Evolutionary conservation across 805 yeast species (phyloP), one percentile per base, ranked within the genome.

Genomic region (Candida ascalaphidarum): DNA sequence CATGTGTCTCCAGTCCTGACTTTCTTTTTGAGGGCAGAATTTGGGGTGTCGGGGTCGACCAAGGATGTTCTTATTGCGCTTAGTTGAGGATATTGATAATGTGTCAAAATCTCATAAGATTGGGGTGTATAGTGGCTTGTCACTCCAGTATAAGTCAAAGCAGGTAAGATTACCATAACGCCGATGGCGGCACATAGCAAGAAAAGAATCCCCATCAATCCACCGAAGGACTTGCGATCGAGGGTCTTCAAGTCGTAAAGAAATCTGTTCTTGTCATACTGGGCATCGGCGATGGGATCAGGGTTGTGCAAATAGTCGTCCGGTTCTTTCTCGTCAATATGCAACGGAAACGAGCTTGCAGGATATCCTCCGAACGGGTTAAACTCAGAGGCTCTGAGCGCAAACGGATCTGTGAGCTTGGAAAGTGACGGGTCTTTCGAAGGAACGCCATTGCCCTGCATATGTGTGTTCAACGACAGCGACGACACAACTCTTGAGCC

Each of bases 401-500:
- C n/a, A 22, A 41, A 37, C 10, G 41, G 43, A 20, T 36, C 36
- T 8, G 34, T 12, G 11, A 37, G 32, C 21, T 25, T 37, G 7
- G 6, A 7, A 8, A 21, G 26, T 15, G 39, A 33, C 21, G 28
- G 24, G 24, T 29, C 40, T 13, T 17, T 17, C 8, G 8, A 17
- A 8, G 18, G 18, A 6, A 7, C 8, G 18, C 18, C 18, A 8
- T 17, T 17, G n/a, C n/a, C n/a, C 8, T 17, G 6, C 8, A 17
- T 14, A 9, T 29, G 36, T 4, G 29, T 11, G 8, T 16, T 18
- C 21, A 52, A 36, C 11, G 65, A 57, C 4, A 59, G 42, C 9
- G 74, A 65, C 4, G 83, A 74, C 4, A 71, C 67, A 3, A 71
- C 73, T 37, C 81, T 61, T 11, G 79, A 70, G 3, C 68, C 68